A percentile compares a stretch with the other conserved stretches of the same genome.
Evolutionary conservation across 129 eudicot genomes (phyloP).

Genomic region (Flaveria ramosissima): DNA sequence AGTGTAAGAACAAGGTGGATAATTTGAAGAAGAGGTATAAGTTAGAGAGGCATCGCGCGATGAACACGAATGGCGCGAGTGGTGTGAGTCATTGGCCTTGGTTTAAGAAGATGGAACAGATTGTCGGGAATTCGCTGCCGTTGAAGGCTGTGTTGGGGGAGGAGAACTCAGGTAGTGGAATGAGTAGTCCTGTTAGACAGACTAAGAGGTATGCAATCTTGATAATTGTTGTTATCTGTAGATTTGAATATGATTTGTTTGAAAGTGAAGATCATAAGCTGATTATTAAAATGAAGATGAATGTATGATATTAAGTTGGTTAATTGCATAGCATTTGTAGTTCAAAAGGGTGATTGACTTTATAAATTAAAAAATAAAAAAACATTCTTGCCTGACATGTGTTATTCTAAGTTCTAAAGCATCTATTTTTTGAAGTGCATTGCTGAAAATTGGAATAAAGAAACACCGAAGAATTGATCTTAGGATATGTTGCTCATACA

Average conservation of each 20-base stretch:
- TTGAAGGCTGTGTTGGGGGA: slow-evolving; percentile 63
- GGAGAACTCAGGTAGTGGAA: slow-evolving; percentile 55
- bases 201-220: slow-evolving; percentile 61
- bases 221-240: background rate
- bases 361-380: too few relatives aligned
- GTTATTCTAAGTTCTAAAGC: background rate
- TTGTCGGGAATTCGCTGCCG: slow-evolving; percentile 72
- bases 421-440: background rate
- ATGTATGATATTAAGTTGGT: background rate
- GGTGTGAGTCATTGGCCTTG: slow-evolving; percentile 88
- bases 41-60: slow-evolving; percentile 83
- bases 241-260: background rate
- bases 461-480: background rate
- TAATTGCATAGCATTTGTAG: background rate
- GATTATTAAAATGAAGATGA: background rate
- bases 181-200: slow-evolving; percentile 52
- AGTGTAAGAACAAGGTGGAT: slow-evolving; percentile 97
- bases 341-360: background rate
- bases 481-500: background rate
- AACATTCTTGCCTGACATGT: too few relatives aligned
- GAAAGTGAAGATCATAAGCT: background rate
- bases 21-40: slow-evolving; percentile 96
- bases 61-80: slow-evolving; percentile 48
- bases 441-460: background rate
- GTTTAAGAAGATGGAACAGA: slow-evolving; percentile 90